phyloP scores from a whole-genome alignment of 768 basidiomycete species.

The Psilocybe azurescens region DNA sequence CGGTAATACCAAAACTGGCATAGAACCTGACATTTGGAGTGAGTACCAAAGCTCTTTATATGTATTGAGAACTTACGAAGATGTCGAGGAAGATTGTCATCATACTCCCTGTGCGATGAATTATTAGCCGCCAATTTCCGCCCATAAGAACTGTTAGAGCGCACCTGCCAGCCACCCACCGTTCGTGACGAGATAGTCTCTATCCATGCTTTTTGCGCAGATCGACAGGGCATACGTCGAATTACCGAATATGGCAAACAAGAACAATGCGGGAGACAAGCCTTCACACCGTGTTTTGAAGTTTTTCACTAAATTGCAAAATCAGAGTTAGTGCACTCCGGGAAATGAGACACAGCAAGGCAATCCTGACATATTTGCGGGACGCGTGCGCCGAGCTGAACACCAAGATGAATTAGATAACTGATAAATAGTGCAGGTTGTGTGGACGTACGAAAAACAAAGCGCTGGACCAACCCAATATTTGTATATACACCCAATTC shows the following conservation, averaged over 20 bases:
- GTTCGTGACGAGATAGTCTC: conserved; percentile 79
- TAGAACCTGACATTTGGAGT: conserved; percentile 60
- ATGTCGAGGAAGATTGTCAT: conserved; percentile 83
- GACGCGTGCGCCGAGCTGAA: conserved; percentile 72
- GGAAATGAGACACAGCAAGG: conserved; percentile 12
- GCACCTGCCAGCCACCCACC: conserved; percentile 92
- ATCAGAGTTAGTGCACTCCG: conserved; percentile 20
- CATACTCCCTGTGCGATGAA: conserved; percentile 60
- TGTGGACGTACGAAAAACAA: conserved; percentile 72
- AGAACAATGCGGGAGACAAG: conserved; percentile 90
- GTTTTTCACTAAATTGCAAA: conserved; percentile 73
- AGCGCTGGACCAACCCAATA: conserved; percentile 89
- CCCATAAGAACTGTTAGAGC: conserved; percentile 20
- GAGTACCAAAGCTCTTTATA: background rate
- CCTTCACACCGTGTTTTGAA: conserved; percentile 89
- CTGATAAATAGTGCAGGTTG: conserved; percentile 17
- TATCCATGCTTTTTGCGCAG: conserved; percentile 72
- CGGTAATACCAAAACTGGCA: conserved; percentile 87
- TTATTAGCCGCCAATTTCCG: background rate
- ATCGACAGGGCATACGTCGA: conserved; percentile 85
- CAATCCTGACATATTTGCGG: conserved; percentile 81
- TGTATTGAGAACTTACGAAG: conserved; percentile 53
- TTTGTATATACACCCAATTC: conserved; percentile 68
- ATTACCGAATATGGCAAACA: conserved; percentile 95
- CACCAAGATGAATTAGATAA: conserved; percentile 24